Conservation (phyloP, 2,329 filamentous ascomycete genomes). For the Ophiognomonia clavigignenti-juglandacearum region DNA sequence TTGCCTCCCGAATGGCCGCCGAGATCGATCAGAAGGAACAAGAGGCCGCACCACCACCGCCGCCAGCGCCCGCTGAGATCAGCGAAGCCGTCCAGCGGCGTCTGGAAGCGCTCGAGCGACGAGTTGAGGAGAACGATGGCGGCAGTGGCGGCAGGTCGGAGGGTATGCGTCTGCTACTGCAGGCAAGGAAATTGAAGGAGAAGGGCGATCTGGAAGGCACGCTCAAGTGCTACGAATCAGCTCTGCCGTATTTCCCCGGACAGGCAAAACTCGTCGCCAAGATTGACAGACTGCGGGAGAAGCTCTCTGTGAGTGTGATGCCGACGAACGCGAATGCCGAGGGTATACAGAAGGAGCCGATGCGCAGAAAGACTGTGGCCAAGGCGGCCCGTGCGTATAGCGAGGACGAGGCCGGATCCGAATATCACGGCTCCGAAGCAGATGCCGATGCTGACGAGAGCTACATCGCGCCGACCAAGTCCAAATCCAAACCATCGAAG, state of each 20-base stretch:
- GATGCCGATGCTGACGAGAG: constrained; percentile 37
- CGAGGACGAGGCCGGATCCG: constrained; percentile 35
- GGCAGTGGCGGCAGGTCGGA: constrained; percentile 61
- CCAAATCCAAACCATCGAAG: constrained; percentile 9
- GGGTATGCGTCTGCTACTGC: constrained; percentile 79
- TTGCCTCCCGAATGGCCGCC: constrained; percentile 65
- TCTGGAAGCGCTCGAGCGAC: constrained; percentile 77
- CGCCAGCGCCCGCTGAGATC: constrained; percentile 38
- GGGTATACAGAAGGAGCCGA: neutral
- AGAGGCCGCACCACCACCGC: constrained; percentile 22
- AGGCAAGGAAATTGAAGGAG: constrained; percentile 86
- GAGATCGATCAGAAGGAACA: constrained; percentile 29
- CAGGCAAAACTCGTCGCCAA: constrained; percentile 73
- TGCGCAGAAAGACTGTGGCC: constrained; percentile 21
- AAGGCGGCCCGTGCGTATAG: constrained; percentile 31
- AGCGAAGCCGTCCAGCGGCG: constrained; percentile 76
- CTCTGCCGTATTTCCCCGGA: constrained; percentile 77
- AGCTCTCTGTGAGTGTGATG: constrained; percentile 36
- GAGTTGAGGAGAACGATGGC: constrained; percentile 62
- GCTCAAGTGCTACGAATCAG: constrained; percentile 80
- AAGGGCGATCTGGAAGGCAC: constrained; percentile 74
- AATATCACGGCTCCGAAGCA: constrained; percentile 36
- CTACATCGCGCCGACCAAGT: constrained; percentile 19
- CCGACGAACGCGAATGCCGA: neutral
- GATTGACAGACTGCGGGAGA: constrained; percentile 57